A percentile compares a stretch with the other conserved stretches of the same genome.
phyloP scores from a whole-genome alignment of 2,329 filamentous ascomycete species.

The Elsinoe necatrix region DNA sequence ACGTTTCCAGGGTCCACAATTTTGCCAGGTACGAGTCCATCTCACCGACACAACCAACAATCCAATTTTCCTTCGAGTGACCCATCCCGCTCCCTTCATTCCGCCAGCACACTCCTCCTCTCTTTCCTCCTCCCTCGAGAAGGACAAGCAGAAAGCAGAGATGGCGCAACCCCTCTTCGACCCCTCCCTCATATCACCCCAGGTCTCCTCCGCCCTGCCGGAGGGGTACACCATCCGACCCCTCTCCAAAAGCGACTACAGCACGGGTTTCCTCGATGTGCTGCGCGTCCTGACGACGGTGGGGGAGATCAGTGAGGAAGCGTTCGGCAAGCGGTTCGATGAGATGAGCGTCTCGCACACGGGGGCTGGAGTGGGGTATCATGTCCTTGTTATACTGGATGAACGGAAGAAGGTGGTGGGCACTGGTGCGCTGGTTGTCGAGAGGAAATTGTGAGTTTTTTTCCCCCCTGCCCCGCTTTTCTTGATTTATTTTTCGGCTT shows the following conservation, averaged over 20 bases:
- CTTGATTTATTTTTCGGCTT: neutral
- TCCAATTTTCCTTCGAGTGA: neutral
- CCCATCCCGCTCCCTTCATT: too few species aligned
- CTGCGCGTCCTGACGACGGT: constrained; percentile 87
- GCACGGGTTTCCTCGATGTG: constrained; percentile 79
- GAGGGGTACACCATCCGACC: constrained; percentile 75
- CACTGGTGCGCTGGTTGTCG: constrained; percentile 80
- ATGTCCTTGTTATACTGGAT: constrained; percentile 77
- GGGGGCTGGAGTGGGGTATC: constrained; percentile 63
- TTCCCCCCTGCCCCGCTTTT: too few species aligned
- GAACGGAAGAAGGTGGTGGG: constrained; percentile 66
- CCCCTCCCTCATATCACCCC: constrained; percentile 64
- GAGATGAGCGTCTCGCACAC: constrained; percentile 52
- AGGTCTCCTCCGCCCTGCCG: constrained; percentile 64
- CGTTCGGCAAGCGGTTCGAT: constrained; percentile 72
- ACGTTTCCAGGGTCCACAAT: constrained; percentile 8
- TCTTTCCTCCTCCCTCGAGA: neutral
- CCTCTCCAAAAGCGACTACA: constrained; percentile 68
- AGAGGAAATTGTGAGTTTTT: constrained; percentile 74
- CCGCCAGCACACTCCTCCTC: too few species aligned
- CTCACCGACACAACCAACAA: neutral
- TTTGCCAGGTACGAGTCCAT: constrained; percentile 6
- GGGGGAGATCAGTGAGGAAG: constrained; percentile 68
- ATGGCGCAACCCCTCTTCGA: neutral
- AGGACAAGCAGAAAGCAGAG: neutral